These are phyloP conservation scores for Colletotrichum acutatum DNA, from an alignment of 2,329 filamentous ascomycete species.

Conservation along the genomic window DNA sequence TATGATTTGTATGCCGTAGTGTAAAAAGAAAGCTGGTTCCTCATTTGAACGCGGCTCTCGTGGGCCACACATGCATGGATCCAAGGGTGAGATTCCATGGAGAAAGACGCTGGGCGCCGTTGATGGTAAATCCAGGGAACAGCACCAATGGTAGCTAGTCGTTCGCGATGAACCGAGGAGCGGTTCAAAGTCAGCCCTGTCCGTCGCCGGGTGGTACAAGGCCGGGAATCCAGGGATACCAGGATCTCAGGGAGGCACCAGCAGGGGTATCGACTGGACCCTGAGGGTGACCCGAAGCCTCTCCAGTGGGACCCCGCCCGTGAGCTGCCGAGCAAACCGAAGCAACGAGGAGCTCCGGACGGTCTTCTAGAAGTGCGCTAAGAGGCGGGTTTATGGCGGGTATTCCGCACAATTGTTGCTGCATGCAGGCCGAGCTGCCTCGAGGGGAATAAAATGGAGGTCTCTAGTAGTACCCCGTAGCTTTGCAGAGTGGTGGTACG, in stretches of 20 bases:
- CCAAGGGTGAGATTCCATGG: slow-evolving; percentile 14
- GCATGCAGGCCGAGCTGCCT: neutral
- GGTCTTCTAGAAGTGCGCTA: slow-evolving; percentile 21
- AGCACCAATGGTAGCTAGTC: slow-evolving; percentile 11
- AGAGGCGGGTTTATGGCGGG: slow-evolving; percentile 1
- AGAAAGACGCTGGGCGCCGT: neutral
- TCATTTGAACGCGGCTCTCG: slow-evolving; percentile 20
- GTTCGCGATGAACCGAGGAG: slow-evolving; percentile 22
- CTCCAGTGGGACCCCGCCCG: slow-evolving; percentile 17
- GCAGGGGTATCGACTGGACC: slow-evolving; percentile 16
- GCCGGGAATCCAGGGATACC: neutral
- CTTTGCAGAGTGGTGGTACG: neutral
- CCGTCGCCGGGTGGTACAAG: slow-evolving; percentile 4
- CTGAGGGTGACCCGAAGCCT: slow-evolving; percentile 25
- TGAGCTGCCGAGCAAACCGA: slow-evolving; percentile 30
- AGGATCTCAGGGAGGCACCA: neutral
- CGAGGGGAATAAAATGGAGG: neutral
- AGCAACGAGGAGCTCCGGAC: slow-evolving; percentile 1
- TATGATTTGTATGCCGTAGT: slow-evolving; percentile 31
- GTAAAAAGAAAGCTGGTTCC: slow-evolving; percentile 25
- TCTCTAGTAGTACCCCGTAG: neutral
- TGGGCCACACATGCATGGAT: slow-evolving; percentile 15
- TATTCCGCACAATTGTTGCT: neutral
- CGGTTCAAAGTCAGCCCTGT: slow-evolving; percentile 22
- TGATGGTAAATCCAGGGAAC: neutral